Evolutionary conservation across 441 rosid genomes (phyloP).

Genomic region (Breynia disticha): DNA sequence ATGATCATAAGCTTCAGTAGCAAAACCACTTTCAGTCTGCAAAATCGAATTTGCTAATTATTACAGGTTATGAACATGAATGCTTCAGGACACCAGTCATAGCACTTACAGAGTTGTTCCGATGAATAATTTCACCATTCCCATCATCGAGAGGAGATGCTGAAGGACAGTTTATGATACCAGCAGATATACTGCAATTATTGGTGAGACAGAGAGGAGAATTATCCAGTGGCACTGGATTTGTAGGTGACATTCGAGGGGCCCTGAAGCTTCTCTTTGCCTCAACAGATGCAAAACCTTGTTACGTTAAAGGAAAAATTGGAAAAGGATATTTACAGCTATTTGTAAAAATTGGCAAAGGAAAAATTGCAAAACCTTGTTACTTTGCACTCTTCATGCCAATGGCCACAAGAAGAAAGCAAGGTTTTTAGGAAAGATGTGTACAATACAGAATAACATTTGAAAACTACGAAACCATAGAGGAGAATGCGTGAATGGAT

Average conservation of each 20-base stretch:
- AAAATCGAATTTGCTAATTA: conserved; percentile 7
- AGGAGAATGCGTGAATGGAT: conserved; percentile 37
- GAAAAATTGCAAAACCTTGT: conserved; percentile 3
- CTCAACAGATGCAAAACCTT: conserved; percentile 87
- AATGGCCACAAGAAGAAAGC: background rate
- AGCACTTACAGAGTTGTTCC: conserved; percentile 27
- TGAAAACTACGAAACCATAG: background rate
- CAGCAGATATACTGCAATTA: conserved; percentile 20
- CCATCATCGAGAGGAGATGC: conserved; percentile 17
- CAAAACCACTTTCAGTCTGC: conserved; percentile 36
- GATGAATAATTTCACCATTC: conserved; percentile 15
- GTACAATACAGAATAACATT: background rate
- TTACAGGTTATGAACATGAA: conserved; percentile 8
- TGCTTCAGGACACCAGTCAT: conserved; percentile 4
- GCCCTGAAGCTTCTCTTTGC: conserved; percentile 74
- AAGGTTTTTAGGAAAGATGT: background rate
- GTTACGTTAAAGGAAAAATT: conserved; percentile 34
- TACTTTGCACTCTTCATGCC: background rate
- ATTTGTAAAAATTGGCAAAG: conserved; percentile 3
- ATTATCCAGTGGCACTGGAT: conserved; percentile 28
- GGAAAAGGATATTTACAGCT: conserved; percentile 5
- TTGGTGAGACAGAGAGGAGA: conserved; percentile 28
- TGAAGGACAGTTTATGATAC: conserved; percentile 18
- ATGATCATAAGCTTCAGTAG: conserved; percentile 21
- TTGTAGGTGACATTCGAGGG: conserved; percentile 49